phyloP scores from a whole-genome alignment of 1,284 basidiomycete genomes.

The Pseudozyma hubeiensis region DNA sequence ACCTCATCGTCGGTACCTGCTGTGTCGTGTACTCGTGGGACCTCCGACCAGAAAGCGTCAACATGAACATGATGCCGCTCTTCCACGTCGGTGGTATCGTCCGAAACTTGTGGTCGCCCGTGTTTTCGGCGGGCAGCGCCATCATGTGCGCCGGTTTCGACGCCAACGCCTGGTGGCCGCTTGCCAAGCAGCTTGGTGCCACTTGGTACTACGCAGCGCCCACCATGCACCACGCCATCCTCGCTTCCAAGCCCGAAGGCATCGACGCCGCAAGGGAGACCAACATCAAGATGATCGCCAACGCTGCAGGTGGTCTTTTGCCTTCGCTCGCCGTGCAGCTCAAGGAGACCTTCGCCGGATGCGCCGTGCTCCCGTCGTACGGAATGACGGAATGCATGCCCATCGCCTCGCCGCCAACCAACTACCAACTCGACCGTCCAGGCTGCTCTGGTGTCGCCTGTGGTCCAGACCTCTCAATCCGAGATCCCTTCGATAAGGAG shows the following conservation, averaged over 20 bases:
- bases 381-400: slow-evolving; percentile 69
- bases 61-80: slow-evolving; percentile 70
- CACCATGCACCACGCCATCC: slow-evolving; percentile 69
- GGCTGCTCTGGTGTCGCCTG: slow-evolving; percentile 68
- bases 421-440: slow-evolving; percentile 68
- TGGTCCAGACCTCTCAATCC: slow-evolving; percentile 66
- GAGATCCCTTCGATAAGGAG: slow-evolving; percentile 66
- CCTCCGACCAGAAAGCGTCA: slow-evolving; percentile 63
- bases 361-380: slow-evolving; percentile 67
- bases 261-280: slow-evolving; percentile 57
- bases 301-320: slow-evolving; percentile 68
- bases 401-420: slow-evolving; percentile 67
- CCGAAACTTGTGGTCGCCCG: slow-evolving; percentile 67
- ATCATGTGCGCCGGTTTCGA: slow-evolving; percentile 69
- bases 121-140: slow-evolving; percentile 66
- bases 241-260: slow-evolving; percentile 64
- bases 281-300: slow-evolving; percentile 67
- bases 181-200: slow-evolving; percentile 65
- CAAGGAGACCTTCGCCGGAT: slow-evolving; percentile 64
- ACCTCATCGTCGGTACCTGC: slow-evolving; percentile 66
- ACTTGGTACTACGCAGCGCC: slow-evolving; percentile 69
- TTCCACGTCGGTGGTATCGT: slow-evolving; percentile 69
- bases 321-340: slow-evolving; percentile 67
- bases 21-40: slow-evolving; percentile 68
- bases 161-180: slow-evolving; percentile 66